Conservation (phyloP, 495 filamentous ascomycete species). For the Melanomma pulvis-pyrius region DNA sequence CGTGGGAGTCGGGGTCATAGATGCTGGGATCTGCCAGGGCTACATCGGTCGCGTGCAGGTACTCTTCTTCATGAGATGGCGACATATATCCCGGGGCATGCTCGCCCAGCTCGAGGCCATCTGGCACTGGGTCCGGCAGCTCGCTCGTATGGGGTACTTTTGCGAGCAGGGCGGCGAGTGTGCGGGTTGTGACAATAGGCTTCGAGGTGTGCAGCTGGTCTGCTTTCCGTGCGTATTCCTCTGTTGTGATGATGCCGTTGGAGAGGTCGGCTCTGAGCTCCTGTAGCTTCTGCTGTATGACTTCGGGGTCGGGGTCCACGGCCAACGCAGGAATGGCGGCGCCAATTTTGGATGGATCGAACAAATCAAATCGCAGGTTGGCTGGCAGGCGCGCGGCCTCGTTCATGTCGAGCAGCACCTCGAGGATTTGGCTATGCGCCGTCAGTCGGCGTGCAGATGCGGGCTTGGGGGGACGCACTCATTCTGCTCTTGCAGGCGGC, state of each 20-base stretch:
- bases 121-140: constrained; percentile 13
- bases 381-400: constrained; percentile 73
- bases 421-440: constrained; percentile 42
- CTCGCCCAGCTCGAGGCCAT: constrained; percentile 32
- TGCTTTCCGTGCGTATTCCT: constrained; percentile 35
- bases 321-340: constrained; percentile 48
- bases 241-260: constrained; percentile 48
- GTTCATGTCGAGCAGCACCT: constrained; percentile 83
- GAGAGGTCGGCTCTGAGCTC: constrained; percentile 52
- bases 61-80: constrained; percentile 78
- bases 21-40: constrained; percentile 53
- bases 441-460: background rate
- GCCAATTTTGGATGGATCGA: constrained; percentile 47
- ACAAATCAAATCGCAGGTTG: constrained; percentile 66
- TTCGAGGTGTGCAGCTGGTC: constrained; percentile 28
- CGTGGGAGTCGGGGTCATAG: constrained; percentile 27
- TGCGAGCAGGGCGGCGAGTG: constrained; percentile 15
- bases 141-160: constrained; percentile 30
- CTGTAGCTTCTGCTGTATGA: constrained; percentile 50
- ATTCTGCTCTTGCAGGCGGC: constrained; percentile 82
- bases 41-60: constrained; percentile 70
- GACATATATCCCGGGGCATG: constrained; percentile 59
- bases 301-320: constrained; percentile 44
- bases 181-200: constrained; percentile 36
- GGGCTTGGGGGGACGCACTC: constrained; percentile 57